These are phyloP conservation scores for Coemansia sp. DNA, from an alignment of 192 early-diverging fungal genomes.

Conservation along the genomic window DNA sequence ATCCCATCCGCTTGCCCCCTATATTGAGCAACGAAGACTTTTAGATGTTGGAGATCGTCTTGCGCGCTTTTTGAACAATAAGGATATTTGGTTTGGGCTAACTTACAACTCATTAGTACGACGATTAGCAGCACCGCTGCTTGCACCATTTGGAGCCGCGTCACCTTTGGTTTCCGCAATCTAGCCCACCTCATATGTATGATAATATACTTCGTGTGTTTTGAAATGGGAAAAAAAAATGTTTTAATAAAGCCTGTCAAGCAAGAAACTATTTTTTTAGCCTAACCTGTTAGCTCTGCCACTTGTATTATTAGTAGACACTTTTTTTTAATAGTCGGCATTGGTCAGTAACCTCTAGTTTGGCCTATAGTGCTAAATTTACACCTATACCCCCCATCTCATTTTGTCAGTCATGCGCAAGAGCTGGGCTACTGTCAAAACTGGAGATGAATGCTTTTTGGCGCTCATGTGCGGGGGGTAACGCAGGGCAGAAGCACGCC, in stretches of 20 bases:
- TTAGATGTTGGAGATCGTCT: background rate
- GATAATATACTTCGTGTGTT: background rate
- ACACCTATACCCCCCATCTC: background rate
- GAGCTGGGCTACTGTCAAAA: background rate
- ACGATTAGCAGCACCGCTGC: conserved; percentile 47
- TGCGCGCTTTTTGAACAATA: background rate
- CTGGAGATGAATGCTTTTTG: background rate
- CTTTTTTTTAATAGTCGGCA: background rate
- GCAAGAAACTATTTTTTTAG: background rate
- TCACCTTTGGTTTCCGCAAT: conserved; percentile 22
- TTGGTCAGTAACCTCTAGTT: conserved; percentile 7
- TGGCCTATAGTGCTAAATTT: conserved; percentile 6
- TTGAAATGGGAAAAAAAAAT: background rate
- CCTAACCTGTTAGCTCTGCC: background rate
- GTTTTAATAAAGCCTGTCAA: background rate
- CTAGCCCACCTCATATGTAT: background rate
- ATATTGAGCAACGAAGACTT: background rate
- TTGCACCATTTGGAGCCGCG: conserved; percentile 51
- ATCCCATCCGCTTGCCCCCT: conserved; percentile 58
- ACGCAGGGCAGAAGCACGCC: background rate
- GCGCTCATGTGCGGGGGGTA: background rate
- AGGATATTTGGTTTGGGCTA: background rate
- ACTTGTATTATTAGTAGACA: background rate
- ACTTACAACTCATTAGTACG: conserved; percentile 56
- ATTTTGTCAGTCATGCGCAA: background rate